phyloP scores from a whole-genome alignment of 2,329 filamentous ascomycete genomes.

The Tetracladium maxilliforme region DNA sequence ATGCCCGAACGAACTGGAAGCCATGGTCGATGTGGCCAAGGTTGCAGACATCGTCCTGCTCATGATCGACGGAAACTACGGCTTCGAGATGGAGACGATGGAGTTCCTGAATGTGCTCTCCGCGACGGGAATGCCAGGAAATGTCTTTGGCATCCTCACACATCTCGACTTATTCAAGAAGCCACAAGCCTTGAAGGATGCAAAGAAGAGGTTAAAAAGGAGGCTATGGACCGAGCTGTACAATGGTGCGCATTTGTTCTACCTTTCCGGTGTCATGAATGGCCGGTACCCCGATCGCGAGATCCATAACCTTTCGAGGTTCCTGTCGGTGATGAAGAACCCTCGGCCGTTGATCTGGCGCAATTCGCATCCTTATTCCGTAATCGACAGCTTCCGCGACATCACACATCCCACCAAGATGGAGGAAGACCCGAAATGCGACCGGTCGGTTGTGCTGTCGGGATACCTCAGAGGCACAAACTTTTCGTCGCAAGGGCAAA shows the following conservation, averaged over 20 bases:
- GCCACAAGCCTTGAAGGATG: conserved; percentile 77
- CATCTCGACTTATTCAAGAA: conserved; percentile 94
- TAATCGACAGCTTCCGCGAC: conserved; percentile 90
- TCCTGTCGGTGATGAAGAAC: conserved; percentile 98
- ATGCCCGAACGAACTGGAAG: conserved; percentile 90
- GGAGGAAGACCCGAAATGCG: conserved; percentile 77
- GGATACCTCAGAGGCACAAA: conserved; percentile 93
- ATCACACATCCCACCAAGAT: conserved; percentile 86
- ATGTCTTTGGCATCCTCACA: conserved; percentile 93
- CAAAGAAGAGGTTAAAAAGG: conserved; percentile 93
- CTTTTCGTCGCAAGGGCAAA: conserved; percentile 70
- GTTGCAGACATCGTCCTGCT: conserved; percentile 93
- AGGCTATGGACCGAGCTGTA: conserved; percentile 95
- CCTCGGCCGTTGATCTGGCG: conserved; percentile 91
- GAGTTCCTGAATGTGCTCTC: conserved; percentile 91
- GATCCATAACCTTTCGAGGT: conserved; percentile 87
- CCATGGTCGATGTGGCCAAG: conserved; percentile 95
- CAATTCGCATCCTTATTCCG: conserved; percentile 86
- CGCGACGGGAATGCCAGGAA: conserved; percentile 95
- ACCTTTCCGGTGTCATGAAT: conserved; percentile 91
- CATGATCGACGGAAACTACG: conserved; percentile 98
- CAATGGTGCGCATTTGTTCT: conserved; percentile 93
- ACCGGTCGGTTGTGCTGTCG: conserved; percentile 80
- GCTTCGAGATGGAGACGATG: conserved; percentile 99
- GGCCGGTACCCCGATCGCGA: conserved; percentile 93